A percentile compares a stretch with the other conserved stretches of the same genome.
phyloP scores from a whole-genome alignment of 352 stramenopile species.

The Phytopythium kandeliae region DNA sequence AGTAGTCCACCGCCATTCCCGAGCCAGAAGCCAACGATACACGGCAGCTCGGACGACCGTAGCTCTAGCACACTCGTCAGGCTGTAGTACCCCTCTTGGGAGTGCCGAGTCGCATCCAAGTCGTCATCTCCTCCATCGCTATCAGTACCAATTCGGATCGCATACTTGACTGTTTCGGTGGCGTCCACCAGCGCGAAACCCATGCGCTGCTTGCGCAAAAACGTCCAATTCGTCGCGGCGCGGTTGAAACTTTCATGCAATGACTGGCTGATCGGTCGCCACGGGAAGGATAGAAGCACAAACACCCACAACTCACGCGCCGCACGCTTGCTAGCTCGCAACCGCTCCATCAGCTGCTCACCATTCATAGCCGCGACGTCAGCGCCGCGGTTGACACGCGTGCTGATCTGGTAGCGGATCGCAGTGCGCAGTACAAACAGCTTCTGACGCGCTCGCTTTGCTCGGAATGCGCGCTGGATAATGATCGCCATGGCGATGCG shows the following conservation, averaged over 20 bases:
- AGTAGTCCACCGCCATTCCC: slow-evolving; percentile 5
- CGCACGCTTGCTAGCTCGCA: slow-evolving; percentile 2
- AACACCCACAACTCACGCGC: slow-evolving; percentile 24
- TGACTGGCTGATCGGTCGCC: slow-evolving; percentile 11
- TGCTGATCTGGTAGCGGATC: slow-evolving; percentile 27
- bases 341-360: slow-evolving; percentile 8
- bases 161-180: slow-evolving; percentile 9
- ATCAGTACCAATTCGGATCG: not conserved
- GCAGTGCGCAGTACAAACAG: slow-evolving; percentile 30
- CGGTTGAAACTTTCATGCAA: slow-evolving; percentile 16
- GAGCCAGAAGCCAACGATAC: slow-evolving; percentile 36
- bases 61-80: slow-evolving; percentile 28
- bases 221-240: slow-evolving; percentile 28
- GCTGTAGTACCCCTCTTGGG: slow-evolving; percentile 13
- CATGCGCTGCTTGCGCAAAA: slow-evolving; percentile 19
- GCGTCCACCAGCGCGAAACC: slow-evolving; percentile 20
- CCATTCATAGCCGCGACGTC: slow-evolving; percentile 14
- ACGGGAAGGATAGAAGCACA: slow-evolving; percentile 26
- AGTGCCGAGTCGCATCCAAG: not conserved
- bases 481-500: slow-evolving; percentile 24
- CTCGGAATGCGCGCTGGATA: slow-evolving; percentile 22
- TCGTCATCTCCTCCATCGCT: not conserved
- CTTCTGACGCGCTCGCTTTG: slow-evolving; percentile 19
- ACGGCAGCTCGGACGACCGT: slow-evolving; percentile 13
- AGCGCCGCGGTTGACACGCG: slow-evolving; percentile 7